Base-by-base conservation (phyloP, 306 rosid species). In the Rosa lucieae region DNA sequence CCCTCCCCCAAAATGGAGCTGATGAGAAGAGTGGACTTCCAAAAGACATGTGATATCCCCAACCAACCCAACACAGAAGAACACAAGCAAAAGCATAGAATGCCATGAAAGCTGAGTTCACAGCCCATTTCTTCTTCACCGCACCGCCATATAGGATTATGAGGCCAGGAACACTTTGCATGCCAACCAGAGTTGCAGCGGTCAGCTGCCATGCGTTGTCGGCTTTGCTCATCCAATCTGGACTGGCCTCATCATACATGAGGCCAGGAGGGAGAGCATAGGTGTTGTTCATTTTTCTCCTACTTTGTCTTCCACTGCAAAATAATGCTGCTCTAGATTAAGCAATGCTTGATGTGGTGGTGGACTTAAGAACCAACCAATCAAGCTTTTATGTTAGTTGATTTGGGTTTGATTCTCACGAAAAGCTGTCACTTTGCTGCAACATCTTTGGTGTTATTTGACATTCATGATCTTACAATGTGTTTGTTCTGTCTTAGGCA, bases 201-300 rank as follows among this genome's bases (percentile, higher is more conserved):
- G 79, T 86, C 73, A 86, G 75, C 73, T 86, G 89, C 89, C 89
- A 86, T 3, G 89, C 87, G 23, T 86, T 86, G 86, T 86, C 89
- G 15, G 68, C 89, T 63, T 86, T 86, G 87, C 74, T 86, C 87
- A 83, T 77, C 89, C 89, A 86, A 0, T 42, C 85, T 5, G 87
- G 89, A 35, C 61, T 62, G 0, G 81, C 87, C 0, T 10, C 32
- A n/a, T 82, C 78, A 2, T 8, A 5, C 17, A 3, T 0, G 0
- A 79, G 80, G 48, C 83, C 81, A 2, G 56, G 2, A 15, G 89
- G 87, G 3, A 86, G 66, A 43, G 44, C 56, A 8, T 71, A 72
- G 39, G 66, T 51, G 70, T 3, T 13, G 55, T 49, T 42, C 85
- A 77, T 82, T 37, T 63, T 81, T 55, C 46, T 4, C 65, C 15